phyloP scores from a whole-genome alignment of 1,284 basidiomycete genomes.

The Apiotrichum mycotoxinovorans region DNA sequence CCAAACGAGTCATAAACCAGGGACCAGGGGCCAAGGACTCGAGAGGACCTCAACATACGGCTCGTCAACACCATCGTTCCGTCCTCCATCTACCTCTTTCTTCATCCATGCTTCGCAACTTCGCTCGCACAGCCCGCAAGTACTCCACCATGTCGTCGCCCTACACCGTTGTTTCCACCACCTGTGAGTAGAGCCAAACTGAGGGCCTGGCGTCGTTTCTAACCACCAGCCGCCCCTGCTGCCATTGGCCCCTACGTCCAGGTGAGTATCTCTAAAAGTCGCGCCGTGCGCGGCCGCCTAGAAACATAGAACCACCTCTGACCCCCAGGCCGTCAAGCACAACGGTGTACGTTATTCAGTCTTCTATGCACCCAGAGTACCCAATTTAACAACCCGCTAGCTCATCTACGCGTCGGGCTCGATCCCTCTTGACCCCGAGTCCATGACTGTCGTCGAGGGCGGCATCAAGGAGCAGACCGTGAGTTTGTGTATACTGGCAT shows the following conservation, averaged over 20 bases:
- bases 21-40: too few species aligned
- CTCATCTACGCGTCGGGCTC: slow-evolving; percentile 85
- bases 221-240: slow-evolving; percentile 65
- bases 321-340: slow-evolving; percentile 70
- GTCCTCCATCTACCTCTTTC: neutral
- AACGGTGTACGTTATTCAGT: slow-evolving; percentile 56
- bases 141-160: slow-evolving; percentile 34
- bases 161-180: slow-evolving; percentile 48
- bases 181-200: slow-evolving; percentile 31
- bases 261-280: slow-evolving; percentile 20
- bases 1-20: neutral
- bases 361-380: too few species aligned
- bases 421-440: slow-evolving; percentile 76
- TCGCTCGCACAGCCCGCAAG: slow-evolving; percentile 8
- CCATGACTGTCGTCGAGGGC: slow-evolving; percentile 68
- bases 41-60: too few species aligned
- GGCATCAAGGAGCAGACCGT: slow-evolving; percentile 79
- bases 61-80: too few species aligned
- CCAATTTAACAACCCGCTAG: slow-evolving; percentile 21
- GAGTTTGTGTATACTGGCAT: slow-evolving; percentile 17
- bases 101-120: slow-evolving; percentile 6
- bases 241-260: slow-evolving; percentile 84
- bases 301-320: neutral
- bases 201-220: neutral
- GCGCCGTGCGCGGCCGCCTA: neutral